Base-by-base conservation (phyloP, 805 yeast genomes). In the Cyberlindnera veronae region DNA sequence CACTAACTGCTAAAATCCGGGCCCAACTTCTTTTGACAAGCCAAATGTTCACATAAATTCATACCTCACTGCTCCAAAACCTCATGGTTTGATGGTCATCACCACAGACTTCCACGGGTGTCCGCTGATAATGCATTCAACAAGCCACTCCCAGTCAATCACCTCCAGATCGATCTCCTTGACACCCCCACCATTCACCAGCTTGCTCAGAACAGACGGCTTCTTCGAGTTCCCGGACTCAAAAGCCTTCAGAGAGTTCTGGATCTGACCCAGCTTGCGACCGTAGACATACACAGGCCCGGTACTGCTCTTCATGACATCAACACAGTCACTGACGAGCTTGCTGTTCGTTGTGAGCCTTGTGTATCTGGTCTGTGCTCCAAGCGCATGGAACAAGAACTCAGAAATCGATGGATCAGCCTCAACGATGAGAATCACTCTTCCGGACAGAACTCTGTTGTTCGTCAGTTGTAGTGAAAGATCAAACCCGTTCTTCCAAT, bases 91-190 rank as follows among this genome's bases (percentile, higher is more conserved):
- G 13, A 29, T 27, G n/a, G 13, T 32, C 17, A 23, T 27, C 23
- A 22, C 19, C 9, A 35, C 30, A 4, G 60, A 48, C 10, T 31
- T 36, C 64, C 63, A 60, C 9, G 53, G 46, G 29, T 38, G 41
- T 1, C 56, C 53, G 34, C 59, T 58, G 20, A 79, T 77, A 13
- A 77, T 66, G 59, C 82, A 75, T 44, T 79, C 84, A 2, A 78
- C 82, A 1, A 78, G 66, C 85, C 85, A 79, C 52, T 79, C 84
- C 84, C 83, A 77, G 50, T 72, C 64, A 10, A 77, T 62, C 4
- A 72, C 29, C 49, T 62, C 53, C 31, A 28, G n/a, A 20, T 36
- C 22, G 26, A 38, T 21, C 3, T 18, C 16, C 13, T 14, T 31
- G 12, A 30, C 14, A 3, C 23, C 31, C 16, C 6, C 21, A 11